phyloP scores from a whole-genome alignment of 208 protist genomes.

The Crithidia sp. region DNA sequence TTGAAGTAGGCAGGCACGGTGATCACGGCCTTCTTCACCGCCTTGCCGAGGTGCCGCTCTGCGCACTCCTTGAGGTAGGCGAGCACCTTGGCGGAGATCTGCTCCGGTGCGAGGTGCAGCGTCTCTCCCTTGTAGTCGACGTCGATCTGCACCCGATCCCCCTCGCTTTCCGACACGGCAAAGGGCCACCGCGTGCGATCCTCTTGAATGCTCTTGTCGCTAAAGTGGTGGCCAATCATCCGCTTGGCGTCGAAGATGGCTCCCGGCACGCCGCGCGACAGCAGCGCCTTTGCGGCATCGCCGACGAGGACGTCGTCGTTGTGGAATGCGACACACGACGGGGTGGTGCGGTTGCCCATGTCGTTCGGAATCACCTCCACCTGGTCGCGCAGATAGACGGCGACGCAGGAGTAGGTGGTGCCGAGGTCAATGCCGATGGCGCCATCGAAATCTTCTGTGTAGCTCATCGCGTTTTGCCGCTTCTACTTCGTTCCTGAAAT shows the following conservation, averaged over 20 bases:
- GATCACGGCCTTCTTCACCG: constrained; percentile 96
- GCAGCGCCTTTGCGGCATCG: constrained; percentile 95
- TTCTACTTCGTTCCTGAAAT: background rate
- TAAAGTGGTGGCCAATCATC: constrained; percentile 93
- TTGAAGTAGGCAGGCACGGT: constrained; percentile 99
- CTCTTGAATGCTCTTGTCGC: constrained; percentile 86
- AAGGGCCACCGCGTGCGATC: constrained; percentile 97
- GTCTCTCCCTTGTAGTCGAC: constrained; percentile 62
- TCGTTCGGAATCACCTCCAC: constrained; percentile 99
- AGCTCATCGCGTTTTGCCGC: constrained; percentile 6
- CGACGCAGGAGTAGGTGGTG: constrained; percentile 97
- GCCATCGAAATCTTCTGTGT: constrained; percentile 53
- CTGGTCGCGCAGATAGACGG: constrained; percentile 81
- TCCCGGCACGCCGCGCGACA: constrained; percentile 83
- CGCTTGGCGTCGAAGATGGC: constrained; percentile 97
- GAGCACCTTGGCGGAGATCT: constrained; percentile 97
- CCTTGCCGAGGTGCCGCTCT: constrained; percentile 88
- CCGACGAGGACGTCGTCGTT: constrained; percentile 96
- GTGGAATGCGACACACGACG: constrained; percentile 99
- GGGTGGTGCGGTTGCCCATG: constrained; percentile 99
- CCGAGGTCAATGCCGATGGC: constrained; percentile 94
- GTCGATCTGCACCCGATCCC: constrained; percentile 50
- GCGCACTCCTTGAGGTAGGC: constrained; percentile 97
- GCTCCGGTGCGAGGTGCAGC: constrained; percentile 93
- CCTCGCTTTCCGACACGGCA: constrained; percentile 73